These are phyloP conservation scores for Globisporangium acanthophoron DNA, from an alignment of 352 stramenopile genomes.

Conservation along the genomic window DNA sequence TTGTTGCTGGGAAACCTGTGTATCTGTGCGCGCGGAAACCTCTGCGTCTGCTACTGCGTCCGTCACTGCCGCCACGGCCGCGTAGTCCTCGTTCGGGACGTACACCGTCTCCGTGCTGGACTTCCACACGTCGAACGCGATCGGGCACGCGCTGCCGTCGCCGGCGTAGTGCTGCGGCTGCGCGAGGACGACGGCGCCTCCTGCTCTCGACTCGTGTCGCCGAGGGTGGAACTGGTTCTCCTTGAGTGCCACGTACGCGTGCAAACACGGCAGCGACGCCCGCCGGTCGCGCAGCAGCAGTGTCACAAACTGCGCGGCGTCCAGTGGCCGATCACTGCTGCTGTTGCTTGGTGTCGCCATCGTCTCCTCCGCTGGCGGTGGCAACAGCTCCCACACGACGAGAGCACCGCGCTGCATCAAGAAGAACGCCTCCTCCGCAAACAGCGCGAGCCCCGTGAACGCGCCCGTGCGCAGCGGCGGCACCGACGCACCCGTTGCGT, in stretches of 20 bases:
- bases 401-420: conserved; percentile 51
- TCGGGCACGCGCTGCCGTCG: conserved; percentile 9
- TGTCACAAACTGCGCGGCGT: conserved; percentile 18
- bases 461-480: conserved; percentile 23
- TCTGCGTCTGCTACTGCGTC: neutral
- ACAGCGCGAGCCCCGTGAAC: conserved; percentile 59
- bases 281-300: conserved; percentile 20
- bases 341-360: neutral
- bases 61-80: neutral
- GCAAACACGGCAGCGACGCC: conserved; percentile 35
- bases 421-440: conserved; percentile 64
- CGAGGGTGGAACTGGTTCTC: conserved; percentile 60
- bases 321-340: conserved; percentile 13
- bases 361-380: neutral
- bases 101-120: conserved; percentile 21
- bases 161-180: conserved; percentile 17
- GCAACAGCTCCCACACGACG: conserved; percentile 29
- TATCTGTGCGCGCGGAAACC: too few species aligned
- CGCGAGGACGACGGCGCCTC: neutral
- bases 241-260: conserved; percentile 61
- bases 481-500: neutral
- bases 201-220: conserved; percentile 15
- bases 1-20: too few species aligned
- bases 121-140: conserved; percentile 64
- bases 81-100: conserved; percentile 8